Evolutionary conservation across 2,329 filamentous ascomycete species (phyloP).

Genomic region (Xylaria sp.): DNA sequence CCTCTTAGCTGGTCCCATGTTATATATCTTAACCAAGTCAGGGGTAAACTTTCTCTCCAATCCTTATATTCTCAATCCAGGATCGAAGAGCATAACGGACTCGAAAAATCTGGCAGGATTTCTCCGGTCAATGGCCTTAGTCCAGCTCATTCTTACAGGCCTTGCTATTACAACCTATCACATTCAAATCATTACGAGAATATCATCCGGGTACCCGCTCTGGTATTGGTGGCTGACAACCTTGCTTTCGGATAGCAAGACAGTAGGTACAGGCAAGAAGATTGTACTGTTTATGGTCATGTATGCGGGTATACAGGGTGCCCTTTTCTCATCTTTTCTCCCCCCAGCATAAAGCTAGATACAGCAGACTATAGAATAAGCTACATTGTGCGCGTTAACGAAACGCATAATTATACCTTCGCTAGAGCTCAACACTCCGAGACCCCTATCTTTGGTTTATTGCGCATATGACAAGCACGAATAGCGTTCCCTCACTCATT

Average conservation of each 20-base stretch:
- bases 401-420: no score
- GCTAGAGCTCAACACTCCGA: no score
- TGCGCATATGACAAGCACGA: no score
- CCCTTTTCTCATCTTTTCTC: conserved; percentile 88
- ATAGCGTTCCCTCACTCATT: no score
- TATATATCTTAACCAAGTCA: conserved; percentile 74
- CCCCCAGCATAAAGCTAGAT: conserved; percentile 75
- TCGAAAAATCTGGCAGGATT: conserved; percentile 46
- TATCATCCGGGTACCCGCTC: conserved; percentile 87
- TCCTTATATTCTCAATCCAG: conserved; percentile 15
- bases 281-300: conserved; percentile 77
- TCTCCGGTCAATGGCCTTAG: conserved; percentile 70
- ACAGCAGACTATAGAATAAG: not conserved
- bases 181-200: conserved; percentile 90
- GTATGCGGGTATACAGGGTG: conserved; percentile 85
- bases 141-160: conserved; percentile 77
- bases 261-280: conserved; percentile 47
- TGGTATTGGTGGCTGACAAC: conserved; percentile 87
- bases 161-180: conserved; percentile 85
- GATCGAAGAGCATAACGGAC: not conserved
- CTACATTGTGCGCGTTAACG: not conserved
- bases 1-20: conserved; percentile 81
- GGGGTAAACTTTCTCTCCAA: conserved; percentile 55
- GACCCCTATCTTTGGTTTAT: no score
- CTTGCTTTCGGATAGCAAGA: conserved; percentile 52